These are phyloP conservation scores for Blastocystis sp. DNA, from an alignment of 352 stramenopile species.

Conservation along the genomic window DNA sequence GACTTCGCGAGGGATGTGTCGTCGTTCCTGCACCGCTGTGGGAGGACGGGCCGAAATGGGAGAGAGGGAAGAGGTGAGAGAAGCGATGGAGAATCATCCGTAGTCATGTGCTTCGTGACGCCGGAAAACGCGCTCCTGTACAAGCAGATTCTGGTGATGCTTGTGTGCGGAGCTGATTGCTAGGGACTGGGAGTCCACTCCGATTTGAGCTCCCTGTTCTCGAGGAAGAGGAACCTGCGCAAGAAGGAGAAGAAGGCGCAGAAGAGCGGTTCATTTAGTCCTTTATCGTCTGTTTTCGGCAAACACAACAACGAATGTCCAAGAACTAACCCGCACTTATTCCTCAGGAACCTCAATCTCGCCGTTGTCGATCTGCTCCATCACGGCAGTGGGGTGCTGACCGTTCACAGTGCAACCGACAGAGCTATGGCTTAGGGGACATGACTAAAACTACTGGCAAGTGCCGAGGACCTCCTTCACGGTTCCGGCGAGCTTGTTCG, in stretches of 20 bases:
- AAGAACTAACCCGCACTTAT: slow-evolving; percentile 72
- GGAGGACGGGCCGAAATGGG: slow-evolving; percentile 39
- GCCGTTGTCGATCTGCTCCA: slow-evolving; percentile 89
- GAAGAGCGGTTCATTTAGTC: neutral
- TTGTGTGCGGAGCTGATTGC: neutral
- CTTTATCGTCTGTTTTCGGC: slow-evolving; percentile 1
- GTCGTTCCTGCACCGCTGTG: slow-evolving; percentile 57
- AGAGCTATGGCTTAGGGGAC: slow-evolving; percentile 75
- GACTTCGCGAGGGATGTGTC: slow-evolving; percentile 61
- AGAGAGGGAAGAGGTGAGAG: neutral
- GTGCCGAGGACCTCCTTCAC: slow-evolving; percentile 99
- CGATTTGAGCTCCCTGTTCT: slow-evolving; percentile 34
- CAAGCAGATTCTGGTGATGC: neutral
- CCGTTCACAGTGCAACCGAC: slow-evolving; percentile 99
- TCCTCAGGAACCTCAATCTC: slow-evolving; percentile 94
- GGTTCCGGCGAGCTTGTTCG: slow-evolving; percentile 87
- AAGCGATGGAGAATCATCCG: neutral
- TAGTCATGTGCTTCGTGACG: slow-evolving; percentile 64
- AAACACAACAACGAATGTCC: slow-evolving; percentile 38
- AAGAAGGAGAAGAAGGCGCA: slow-evolving; percentile 55
- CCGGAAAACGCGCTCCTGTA: slow-evolving; percentile 45
- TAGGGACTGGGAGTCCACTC: slow-evolving; percentile 57
- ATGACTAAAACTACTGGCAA: slow-evolving; percentile 73
- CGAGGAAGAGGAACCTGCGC: slow-evolving; percentile 30
- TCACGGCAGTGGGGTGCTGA: slow-evolving; percentile 91